Conservation (phyloP, 768 basidiomycete species). For the Macrolepiota fuliginosa region DNA sequence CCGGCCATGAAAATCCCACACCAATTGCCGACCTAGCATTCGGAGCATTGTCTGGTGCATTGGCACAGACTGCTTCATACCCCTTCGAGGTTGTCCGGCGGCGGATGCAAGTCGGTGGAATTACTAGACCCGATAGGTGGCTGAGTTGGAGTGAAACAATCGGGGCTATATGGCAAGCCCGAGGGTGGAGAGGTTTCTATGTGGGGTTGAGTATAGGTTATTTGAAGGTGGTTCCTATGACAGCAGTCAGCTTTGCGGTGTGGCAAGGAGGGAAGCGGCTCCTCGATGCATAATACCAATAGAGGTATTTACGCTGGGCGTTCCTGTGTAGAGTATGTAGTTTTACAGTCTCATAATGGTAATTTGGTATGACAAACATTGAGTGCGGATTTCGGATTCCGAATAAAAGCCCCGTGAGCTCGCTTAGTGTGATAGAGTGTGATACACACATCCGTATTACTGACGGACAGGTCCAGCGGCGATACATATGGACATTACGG, state of each 20-base stretch:
- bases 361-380: neutral
- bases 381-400: neutral
- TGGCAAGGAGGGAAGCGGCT: slow-evolving; percentile 80
- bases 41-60: slow-evolving; percentile 82
- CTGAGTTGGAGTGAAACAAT: slow-evolving; percentile 79
- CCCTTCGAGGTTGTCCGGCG: slow-evolving; percentile 92
- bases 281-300: slow-evolving; percentile 33
- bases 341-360: neutral
- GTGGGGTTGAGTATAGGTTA: slow-evolving; percentile 91
- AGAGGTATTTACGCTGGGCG: neutral
- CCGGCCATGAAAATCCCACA: slow-evolving; percentile 35
- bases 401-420: neutral
- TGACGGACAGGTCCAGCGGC: slow-evolving; percentile 2
- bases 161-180: slow-evolving; percentile 55
- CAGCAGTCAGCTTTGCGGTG: slow-evolving; percentile 86
- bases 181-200: slow-evolving; percentile 89
- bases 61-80: slow-evolving; percentile 89
- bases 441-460: neutral
- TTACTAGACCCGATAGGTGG: slow-evolving; percentile 74
- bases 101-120: slow-evolving; percentile 93
- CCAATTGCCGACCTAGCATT: slow-evolving; percentile 69
- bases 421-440: slow-evolving; percentile 1
- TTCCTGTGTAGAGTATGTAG: neutral
- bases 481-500: slow-evolving; percentile 9
- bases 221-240: slow-evolving; percentile 95